Conservation (phyloP, 176 grass and related monocot species). For the Lolium perenne region DNA sequence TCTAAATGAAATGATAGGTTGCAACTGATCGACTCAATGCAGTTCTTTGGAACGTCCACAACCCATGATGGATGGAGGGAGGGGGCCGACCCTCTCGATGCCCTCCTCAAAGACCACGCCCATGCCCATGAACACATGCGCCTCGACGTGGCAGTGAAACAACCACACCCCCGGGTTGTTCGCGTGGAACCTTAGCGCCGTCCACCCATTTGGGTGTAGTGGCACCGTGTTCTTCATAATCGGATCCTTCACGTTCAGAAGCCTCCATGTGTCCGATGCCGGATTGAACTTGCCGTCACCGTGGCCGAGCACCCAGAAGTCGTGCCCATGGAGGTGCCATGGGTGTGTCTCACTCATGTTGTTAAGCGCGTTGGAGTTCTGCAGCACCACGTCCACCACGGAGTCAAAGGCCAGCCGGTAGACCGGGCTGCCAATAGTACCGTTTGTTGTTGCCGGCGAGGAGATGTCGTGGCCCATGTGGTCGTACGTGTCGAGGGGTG, state of each 20-base stretch:
- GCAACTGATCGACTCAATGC: neutral
- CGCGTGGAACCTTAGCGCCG: conserved; percentile 65
- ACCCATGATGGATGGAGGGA: conserved; percentile 62
- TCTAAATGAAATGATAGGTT: too few relatives aligned
- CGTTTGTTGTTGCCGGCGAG: conserved; percentile 22
- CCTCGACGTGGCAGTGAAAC: conserved; percentile 79
- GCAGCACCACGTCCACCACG: conserved; percentile 72
- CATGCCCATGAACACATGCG: conserved; percentile 84
- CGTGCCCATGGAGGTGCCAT: conserved; percentile 87
- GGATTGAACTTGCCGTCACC: conserved; percentile 67
- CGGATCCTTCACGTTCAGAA: conserved; percentile 51
- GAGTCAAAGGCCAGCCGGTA: conserved; percentile 62
- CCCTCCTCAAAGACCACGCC: conserved; percentile 69
- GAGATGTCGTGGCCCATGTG: conserved; percentile 49
- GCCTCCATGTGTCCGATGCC: conserved; percentile 19
- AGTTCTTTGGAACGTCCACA: conserved; percentile 55
- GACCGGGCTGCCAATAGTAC: conserved; percentile 45
- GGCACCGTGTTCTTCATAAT: conserved; percentile 83
- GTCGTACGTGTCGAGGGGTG: conserved; percentile 57
- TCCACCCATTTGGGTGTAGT: conserved; percentile 64
- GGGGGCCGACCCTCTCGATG: conserved; percentile 43
- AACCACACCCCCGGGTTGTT: conserved; percentile 81
- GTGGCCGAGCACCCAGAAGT: conserved; percentile 82
- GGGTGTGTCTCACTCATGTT: conserved; percentile 67
- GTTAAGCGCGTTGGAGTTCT: conserved; percentile 56